phyloP scores from a whole-genome alignment of 2,329 filamentous ascomycete species.

The Tolypocladium paradoxum region DNA sequence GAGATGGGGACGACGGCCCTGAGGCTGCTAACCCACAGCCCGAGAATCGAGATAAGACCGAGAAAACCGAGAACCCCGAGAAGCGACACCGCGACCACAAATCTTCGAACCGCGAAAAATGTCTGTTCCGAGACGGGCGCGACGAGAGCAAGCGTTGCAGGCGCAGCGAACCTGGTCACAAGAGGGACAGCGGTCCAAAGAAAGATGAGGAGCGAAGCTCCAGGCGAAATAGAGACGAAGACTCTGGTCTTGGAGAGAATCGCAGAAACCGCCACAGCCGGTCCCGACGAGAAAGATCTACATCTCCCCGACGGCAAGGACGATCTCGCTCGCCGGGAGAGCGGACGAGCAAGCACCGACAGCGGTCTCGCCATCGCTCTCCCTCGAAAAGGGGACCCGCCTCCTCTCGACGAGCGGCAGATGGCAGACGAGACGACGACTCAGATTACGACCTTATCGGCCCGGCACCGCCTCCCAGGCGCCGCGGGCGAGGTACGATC shows the following conservation, averaged over 20 bases:
- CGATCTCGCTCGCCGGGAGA: constrained; percentile 22
- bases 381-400: not conserved
- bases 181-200: not conserved
- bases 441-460: constrained; percentile 74
- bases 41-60: not conserved
- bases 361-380: constrained; percentile 15
- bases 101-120: constrained; percentile 6
- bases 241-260: not conserved
- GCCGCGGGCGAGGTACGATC: constrained; percentile 59
- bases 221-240: not conserved
- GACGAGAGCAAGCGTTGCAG: constrained; percentile 1
- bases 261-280: not conserved
- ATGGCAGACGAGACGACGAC: constrained; percentile 8
- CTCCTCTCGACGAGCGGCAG: not conserved
- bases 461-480: constrained; percentile 47
- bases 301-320: constrained; percentile 14
- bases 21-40: constrained; percentile 1
- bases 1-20: constrained; percentile 12
- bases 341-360: constrained; percentile 18
- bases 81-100: not conserved
- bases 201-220: constrained; percentile 8
- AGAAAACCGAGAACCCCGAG: constrained; percentile 3
- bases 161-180: not conserved
- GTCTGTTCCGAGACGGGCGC: constrained; percentile 5
- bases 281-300: not conserved